phyloP scores from a whole-genome alignment of 1,139 yeast species.

The Candida tropicalis region DNA sequence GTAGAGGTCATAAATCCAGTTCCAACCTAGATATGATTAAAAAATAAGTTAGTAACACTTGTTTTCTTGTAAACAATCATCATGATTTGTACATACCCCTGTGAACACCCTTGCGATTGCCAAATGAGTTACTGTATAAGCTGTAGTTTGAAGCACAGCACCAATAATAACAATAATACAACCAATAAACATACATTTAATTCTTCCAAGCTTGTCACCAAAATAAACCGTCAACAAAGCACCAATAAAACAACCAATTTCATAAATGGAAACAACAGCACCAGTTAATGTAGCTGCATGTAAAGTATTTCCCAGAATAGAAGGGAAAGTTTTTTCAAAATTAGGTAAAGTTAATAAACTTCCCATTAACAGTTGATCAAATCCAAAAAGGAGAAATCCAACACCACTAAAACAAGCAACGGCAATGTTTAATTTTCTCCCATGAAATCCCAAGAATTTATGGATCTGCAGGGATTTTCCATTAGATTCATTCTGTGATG shows the following conservation, averaged over 20 bases:
- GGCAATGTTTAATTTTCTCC: constrained; percentile 27
- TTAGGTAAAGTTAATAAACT: constrained; percentile 41
- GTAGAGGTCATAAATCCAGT: constrained; percentile 40
- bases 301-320: constrained; percentile 26
- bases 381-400: constrained; percentile 43
- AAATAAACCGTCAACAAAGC: constrained; percentile 38
- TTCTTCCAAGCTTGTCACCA: constrained; percentile 39
- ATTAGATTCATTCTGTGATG: background rate
- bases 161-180: constrained; percentile 37
- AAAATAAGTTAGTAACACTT: constrained; percentile 1
- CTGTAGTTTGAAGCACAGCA: constrained; percentile 38
- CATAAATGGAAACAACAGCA: constrained; percentile 37
- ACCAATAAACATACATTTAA: constrained; percentile 34
- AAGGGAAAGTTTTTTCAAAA: constrained; percentile 42
- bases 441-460: constrained; percentile 28
- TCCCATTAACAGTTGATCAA: constrained; percentile 56
- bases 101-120: constrained; percentile 45
- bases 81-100: constrained; percentile 4
- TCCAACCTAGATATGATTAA: constrained; percentile 33
- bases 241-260: constrained; percentile 38
- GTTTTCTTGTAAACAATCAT: background rate
- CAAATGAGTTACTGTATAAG: constrained; percentile 35
- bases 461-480: constrained; percentile 12
- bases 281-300: constrained; percentile 36
- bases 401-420: constrained; percentile 34